Evolutionary conservation across 768 basidiomycete species (phyloP), one percentile per base, ranked within the genome.

Genomic region (Pleurotus tuoliensis): DNA sequence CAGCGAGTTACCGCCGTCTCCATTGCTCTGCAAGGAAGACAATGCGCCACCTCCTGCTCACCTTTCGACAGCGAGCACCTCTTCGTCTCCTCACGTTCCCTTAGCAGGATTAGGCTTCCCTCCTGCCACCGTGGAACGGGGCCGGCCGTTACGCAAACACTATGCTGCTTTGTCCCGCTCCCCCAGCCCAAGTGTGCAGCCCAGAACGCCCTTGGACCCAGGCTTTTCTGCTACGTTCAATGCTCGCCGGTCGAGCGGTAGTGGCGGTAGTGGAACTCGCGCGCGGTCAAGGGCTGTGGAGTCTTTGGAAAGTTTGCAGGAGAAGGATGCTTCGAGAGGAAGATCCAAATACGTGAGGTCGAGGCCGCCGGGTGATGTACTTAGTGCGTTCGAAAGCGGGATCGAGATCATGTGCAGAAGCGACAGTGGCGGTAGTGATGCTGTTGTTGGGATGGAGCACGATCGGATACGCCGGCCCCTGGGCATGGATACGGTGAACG

Each of bases 141-240:
- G 51, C 15, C 51, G 51, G 39, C 15, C 51, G 6, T 41, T 53
- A 40, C 51, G 51, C 51, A 53, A 53, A 24, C n/a, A 22, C 41
- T 16, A n/a, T 1, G 39, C 50, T 4, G 18, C 16, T 18, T 16
- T n/a, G 39, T 79, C 78, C 7, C 76, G 79, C 16, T 82, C 80
- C 4, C 69, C 74, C 6, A 81, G 80, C 64, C 80, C 80, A 0
- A 78, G 77, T 57, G 66, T 76, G 7, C 69, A 73, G 1, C 80
- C 79, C 0, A 61, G 69, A 5, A 83, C 82, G 0, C 83, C 83
- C 1, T 59, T 66, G 4, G 77, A 78, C 41, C 56, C 67, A 4
- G 61, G 56, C 1, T 55, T 20, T 3, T 12, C 15, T 5, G 48
- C 30, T 4, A 6, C 48, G 48, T 50, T 50, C 27, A 34, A n/a